Evolutionary conservation across 148 eudicot genomes (phyloP).

Genomic region (Camellia lanceoleosa): DNA sequence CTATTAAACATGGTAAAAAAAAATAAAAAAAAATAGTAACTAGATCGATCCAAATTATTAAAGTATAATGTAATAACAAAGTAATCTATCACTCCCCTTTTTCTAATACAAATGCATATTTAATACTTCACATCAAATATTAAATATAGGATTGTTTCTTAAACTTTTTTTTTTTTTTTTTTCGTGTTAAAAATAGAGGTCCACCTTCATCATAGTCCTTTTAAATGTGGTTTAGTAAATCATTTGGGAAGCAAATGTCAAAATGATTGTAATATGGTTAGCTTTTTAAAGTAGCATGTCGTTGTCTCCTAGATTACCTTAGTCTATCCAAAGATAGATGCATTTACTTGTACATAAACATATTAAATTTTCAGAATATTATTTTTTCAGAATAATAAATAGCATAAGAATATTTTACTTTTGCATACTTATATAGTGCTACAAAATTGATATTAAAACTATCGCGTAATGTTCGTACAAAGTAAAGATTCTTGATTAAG

Average conservation of each 20-base stretch:
- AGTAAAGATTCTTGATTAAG: conserved; percentile 3
- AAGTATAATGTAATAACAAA: not conserved
- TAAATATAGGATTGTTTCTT: conserved; percentile 3
- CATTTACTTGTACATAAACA: not conserved
- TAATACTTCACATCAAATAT: conserved; percentile 12
- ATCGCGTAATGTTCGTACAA: not conserved
- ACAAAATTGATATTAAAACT: not conserved
- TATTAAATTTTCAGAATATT: not conserved
- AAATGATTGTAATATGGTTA: not conserved
- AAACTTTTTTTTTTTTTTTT: not conserved
- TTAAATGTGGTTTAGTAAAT: conserved; percentile 3
- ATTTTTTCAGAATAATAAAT: not conserved
- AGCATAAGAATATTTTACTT: not conserved
- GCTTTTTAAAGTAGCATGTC: conserved; percentile 8
- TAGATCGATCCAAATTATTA: not conserved
- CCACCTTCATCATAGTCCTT: not conserved
- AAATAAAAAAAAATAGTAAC: not conserved
- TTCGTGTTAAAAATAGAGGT: not conserved
- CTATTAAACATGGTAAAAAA: not conserved
- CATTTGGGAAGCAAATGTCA: conserved; percentile 3
- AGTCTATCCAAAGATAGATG: not conserved
- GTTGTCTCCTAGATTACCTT: conserved; percentile 6
- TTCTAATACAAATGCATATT: conserved; percentile 4
- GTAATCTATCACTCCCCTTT: conserved; percentile 1
- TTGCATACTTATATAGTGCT: conserved; percentile 10